Conservation (phyloP, 805 yeast genomes). For the Clavispora fructus region DNA sequence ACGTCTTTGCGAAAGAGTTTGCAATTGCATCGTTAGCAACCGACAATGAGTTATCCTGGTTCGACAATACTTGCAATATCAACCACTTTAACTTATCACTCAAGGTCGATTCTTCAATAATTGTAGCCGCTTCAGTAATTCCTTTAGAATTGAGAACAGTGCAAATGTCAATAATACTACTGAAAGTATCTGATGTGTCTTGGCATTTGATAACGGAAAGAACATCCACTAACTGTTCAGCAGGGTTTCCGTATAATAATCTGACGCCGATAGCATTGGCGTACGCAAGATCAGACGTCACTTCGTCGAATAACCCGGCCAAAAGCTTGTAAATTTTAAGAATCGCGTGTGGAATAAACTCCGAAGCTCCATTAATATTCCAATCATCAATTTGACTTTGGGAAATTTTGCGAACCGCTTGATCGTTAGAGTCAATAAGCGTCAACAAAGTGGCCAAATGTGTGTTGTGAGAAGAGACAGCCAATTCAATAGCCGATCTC, state of each 20-base stretch:
- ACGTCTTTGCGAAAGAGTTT: slow-evolving; percentile 41
- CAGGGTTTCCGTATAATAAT: slow-evolving; percentile 56
- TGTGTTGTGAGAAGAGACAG: slow-evolving; percentile 55
- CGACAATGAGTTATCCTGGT: neutral
- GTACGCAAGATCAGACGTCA: slow-evolving; percentile 57
- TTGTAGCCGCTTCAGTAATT: slow-evolving; percentile 3
- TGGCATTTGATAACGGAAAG: neutral
- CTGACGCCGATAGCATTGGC: slow-evolving; percentile 51
- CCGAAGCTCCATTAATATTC: slow-evolving; percentile 40
- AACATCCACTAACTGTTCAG: slow-evolving; percentile 5
- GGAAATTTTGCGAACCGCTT: slow-evolving; percentile 52
- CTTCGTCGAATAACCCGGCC: slow-evolving; percentile 43
- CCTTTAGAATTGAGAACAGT: slow-evolving; percentile 4
- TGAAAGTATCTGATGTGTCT: neutral
- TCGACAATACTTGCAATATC: slow-evolving; percentile 37
- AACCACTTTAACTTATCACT: slow-evolving; percentile 49
- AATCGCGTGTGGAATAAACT: slow-evolving; percentile 48
- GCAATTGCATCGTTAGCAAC: slow-evolving; percentile 24
- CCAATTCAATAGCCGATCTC: slow-evolving; percentile 54
- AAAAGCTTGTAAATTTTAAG: slow-evolving; percentile 61
- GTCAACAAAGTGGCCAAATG: slow-evolving; percentile 72
- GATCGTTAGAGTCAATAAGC: slow-evolving; percentile 65
- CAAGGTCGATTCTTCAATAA: slow-evolving; percentile 14
- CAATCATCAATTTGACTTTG: slow-evolving; percentile 60
- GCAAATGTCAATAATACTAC: slow-evolving; percentile 17